Evolutionary conservation across 2,329 filamentous ascomycete species (phyloP).

Genomic region (Neonectria neomacrospora): DNA sequence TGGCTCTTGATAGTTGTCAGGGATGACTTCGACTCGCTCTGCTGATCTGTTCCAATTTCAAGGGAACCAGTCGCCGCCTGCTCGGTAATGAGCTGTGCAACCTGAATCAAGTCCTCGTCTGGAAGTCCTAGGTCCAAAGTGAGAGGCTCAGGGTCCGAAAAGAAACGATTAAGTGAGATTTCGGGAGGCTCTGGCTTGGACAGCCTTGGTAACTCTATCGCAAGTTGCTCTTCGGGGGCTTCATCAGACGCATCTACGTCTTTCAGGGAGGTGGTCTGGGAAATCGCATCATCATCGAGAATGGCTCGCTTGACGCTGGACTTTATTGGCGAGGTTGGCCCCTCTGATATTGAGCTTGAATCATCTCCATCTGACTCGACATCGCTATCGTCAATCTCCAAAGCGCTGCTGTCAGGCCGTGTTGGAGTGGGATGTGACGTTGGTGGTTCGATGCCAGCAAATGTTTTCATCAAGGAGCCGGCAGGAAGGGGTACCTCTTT

Average conservation of each 20-base stretch:
- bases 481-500: constrained; percentile 42
- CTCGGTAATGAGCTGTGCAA: constrained; percentile 78
- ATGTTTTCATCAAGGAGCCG: constrained; percentile 42
- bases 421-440: constrained; percentile 49
- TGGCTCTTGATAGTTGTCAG: constrained; percentile 52
- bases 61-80: constrained; percentile 69
- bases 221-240: constrained; percentile 56
- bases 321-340: constrained; percentile 62
- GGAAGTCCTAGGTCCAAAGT: constrained; percentile 57
- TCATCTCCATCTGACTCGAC: constrained; percentile 67
- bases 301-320: constrained; percentile 56
- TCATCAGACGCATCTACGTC: constrained; percentile 61
- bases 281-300: constrained; percentile 64
- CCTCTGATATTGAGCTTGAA: constrained; percentile 61
- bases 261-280: constrained; percentile 62
- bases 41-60: constrained; percentile 46
- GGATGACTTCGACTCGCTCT: constrained; percentile 31
- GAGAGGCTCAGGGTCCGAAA: constrained; percentile 68
- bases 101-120: constrained; percentile 71
- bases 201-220: constrained; percentile 61
- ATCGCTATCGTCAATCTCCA: constrained; percentile 62
- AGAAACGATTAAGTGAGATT: constrained; percentile 64
- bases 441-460: constrained; percentile 43
- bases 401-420: constrained; percentile 51
- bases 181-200: constrained; percentile 61